A percentile compares a stretch with the other conserved stretches of the same genome.
phyloP scores from a whole-genome alignment of 106 monocot species.

The Acorus calamus region DNA sequence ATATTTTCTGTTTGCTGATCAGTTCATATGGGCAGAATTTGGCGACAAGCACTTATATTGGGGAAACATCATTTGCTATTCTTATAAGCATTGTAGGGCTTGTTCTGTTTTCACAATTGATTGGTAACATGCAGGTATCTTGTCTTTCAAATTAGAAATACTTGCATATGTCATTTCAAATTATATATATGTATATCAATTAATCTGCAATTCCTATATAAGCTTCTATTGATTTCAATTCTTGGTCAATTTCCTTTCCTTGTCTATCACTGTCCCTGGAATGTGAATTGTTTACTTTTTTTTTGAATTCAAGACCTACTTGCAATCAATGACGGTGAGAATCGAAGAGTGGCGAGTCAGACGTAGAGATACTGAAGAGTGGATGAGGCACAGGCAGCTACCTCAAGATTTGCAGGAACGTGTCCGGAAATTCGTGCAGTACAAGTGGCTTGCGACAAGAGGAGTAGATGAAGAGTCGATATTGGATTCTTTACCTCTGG shows the following conservation, averaged over 20 bases:
- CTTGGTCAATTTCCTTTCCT: not conserved
- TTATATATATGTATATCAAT: no score
- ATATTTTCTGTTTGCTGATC: slow-evolving; percentile 7
- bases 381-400: slow-evolving; percentile 93
- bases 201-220: no score
- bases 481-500: slow-evolving; percentile 54
- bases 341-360: slow-evolving; percentile 92
- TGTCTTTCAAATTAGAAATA: no score
- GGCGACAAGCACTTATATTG: slow-evolving; percentile 56
- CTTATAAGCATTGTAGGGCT: slow-evolving; percentile 66
- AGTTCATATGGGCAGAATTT: slow-evolving; percentile 88
- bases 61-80: slow-evolving; percentile 74
- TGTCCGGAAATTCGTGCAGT: slow-evolving; percentile 65
- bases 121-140: slow-evolving; percentile 96
- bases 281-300: not conserved
- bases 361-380: slow-evolving; percentile 79
- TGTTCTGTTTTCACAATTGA: slow-evolving; percentile 79
- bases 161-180: no score
- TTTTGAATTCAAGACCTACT: slow-evolving; percentile 43
- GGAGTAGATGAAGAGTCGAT: slow-evolving; percentile 90
- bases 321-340: slow-evolving; percentile 77
- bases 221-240: no score
- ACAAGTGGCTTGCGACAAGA: slow-evolving; percentile 91
- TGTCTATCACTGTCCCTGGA: not conserved
- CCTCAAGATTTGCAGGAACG: slow-evolving; percentile 63